Percentiles rank a stretch among this genome's conserved stretches.
Evolutionary conservation across 345 rosid genomes (phyloP).

Genomic region (Acer saccharum): DNA sequence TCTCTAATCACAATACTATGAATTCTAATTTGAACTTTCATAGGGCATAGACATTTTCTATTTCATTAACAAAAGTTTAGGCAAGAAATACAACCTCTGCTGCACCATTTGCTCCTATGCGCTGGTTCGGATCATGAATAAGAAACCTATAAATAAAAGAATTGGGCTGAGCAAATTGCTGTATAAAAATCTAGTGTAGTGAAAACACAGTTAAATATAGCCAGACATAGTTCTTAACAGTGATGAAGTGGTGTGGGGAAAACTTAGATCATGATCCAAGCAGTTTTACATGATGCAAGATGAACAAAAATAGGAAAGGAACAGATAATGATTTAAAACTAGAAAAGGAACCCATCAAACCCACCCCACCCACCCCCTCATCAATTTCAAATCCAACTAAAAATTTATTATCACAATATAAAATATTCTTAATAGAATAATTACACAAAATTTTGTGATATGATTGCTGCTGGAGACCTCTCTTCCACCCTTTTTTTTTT

Average conservation of each 20-base stretch:
- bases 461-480: background rate
- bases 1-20: conserved; percentile 8
- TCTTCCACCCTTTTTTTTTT: background rate
- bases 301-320: background rate
- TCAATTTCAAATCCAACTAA: background rate
- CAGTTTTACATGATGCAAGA: background rate
- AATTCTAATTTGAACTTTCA: conserved; percentile 8
- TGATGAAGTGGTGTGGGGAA: background rate
- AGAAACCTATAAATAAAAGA: conserved; percentile 51
- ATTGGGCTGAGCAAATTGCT: conserved; percentile 14
- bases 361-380: background rate
- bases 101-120: conserved; percentile 73
- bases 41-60: background rate
- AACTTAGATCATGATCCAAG: background rate
- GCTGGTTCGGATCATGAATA: conserved; percentile 62
- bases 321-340: background rate
- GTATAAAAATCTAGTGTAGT: background rate
- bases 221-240: background rate
- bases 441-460: background rate
- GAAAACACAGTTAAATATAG: background rate
- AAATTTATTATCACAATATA: background rate
- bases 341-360: background rate
- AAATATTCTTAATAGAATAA: background rate
- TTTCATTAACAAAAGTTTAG: conserved; percentile 8
- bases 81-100: conserved; percentile 54